phyloP scores from a whole-genome alignment of 768 basidiomycete genomes.

The Mrakia blollopis region DNA sequence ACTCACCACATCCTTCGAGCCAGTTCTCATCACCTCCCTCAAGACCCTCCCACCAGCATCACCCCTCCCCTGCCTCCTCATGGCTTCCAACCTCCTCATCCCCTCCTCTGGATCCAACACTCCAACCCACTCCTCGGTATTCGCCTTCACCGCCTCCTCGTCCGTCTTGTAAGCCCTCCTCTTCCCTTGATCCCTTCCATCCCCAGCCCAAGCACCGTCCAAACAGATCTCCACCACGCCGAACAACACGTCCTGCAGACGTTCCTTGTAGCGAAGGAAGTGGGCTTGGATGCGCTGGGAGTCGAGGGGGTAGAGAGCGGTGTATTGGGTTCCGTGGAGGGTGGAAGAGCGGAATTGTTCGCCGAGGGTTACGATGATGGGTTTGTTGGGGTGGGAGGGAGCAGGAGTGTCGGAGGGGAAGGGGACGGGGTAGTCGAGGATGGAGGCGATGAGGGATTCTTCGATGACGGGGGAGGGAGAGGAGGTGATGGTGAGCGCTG shows the following conservation, averaged over 20 bases:
- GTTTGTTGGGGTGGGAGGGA: not conserved
- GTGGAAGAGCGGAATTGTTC: not conserved
- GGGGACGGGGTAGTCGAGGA: constrained; percentile 21
- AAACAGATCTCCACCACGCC: constrained; percentile 3
- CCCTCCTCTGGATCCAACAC: not conserved
- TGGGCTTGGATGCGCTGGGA: not conserved
- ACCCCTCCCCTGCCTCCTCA: not conserved
- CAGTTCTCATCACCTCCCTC: not conserved
- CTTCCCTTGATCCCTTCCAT: not conserved
- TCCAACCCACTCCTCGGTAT: not conserved
- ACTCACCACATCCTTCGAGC: not conserved
- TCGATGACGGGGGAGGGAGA: not conserved
- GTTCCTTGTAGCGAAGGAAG: not conserved
- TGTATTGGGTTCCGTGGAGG: constrained; percentile 14
- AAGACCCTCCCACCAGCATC: not conserved
- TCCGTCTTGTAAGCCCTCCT: not conserved
- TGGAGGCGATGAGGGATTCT: constrained; percentile 1
- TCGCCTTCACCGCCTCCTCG: not conserved
- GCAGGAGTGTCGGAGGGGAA: constrained; percentile 6
- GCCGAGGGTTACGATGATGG: constrained; percentile 11
- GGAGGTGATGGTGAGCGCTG: not conserved
- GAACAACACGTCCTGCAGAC: not conserved
- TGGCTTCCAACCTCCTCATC: too few species aligned
- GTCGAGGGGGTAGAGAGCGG: not conserved
- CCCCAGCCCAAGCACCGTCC: constrained; percentile 6